Evolutionary conservation across 352 stramenopile genomes (phyloP), one percentile per base, ranked within the genome.

Genomic region (Aphanomyces cochlioides): DNA sequence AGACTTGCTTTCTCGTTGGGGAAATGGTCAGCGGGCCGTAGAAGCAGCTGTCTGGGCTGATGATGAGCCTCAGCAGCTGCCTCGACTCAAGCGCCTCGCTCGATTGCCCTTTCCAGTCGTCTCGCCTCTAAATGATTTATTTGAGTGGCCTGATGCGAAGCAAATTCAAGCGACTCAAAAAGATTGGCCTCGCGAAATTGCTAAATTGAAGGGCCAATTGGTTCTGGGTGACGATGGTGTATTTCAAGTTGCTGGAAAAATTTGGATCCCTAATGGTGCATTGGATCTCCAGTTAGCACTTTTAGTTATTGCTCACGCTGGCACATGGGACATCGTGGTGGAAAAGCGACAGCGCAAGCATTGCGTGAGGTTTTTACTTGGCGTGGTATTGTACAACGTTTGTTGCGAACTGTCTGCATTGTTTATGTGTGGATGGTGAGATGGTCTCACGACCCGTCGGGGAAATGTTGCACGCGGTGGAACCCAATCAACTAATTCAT

Each of bases 401-500:
- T 66, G 58, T 66, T 8, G 4, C 5, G 4, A 28, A 6, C 5
- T 66, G 58, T n/a, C 38, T 66, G 5, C 58, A 72, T 45, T 72
- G 66, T 53, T 15, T 75, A 37, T 39, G 21, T 4, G 57, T 65
- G 3, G 67, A 68, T 15, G 64, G 73, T 8, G 48, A 68, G 28
- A 68, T 53, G 3, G 48, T 57, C 0, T 72, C 69, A 0, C 54
- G 73, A 2, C 73, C 77, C 6, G 69, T 70, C 41, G 74, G 75
- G 7, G 47, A n/a, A n/a, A n/a, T n/a, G n/a, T n/a, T n/a, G n/a
- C n/a, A n/a, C n/a, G n/a, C n/a, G n/a, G n/a, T n/a, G n/a, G n/a
- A 71, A 17, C 76, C 74, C 0, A 81, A 81, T 13, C 69, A 84
- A 37, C 5, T 77, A 4, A 37, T 81, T 0, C 72, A 82, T 28